Evolutionary conservation across 2,329 filamentous ascomycete species (phyloP).

Genomic region (Talaromyces piceae): DNA sequence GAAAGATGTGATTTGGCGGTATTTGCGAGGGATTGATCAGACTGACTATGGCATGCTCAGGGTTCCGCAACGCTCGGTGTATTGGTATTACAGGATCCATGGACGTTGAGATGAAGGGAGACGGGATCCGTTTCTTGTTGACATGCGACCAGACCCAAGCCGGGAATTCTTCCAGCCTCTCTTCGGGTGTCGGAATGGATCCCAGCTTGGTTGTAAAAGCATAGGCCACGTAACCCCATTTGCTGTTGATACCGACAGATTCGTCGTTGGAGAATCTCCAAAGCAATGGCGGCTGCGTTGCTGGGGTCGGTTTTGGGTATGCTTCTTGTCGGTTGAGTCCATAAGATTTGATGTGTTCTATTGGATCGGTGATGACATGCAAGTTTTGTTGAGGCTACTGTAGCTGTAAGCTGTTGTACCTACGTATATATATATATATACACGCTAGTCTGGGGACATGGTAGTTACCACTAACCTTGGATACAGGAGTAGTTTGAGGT

Average conservation of each 20-base stretch:
- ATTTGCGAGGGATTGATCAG: slow-evolving; percentile 26
- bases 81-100: slow-evolving; percentile 21
- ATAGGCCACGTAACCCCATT: slow-evolving; percentile 18
- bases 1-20: slow-evolving; percentile 16
- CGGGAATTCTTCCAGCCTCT: slow-evolving; percentile 16
- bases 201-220: slow-evolving; percentile 15
- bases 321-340: neutral
- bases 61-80: slow-evolving; percentile 22
- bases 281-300: slow-evolving; percentile 19
- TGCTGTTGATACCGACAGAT: slow-evolving; percentile 25
- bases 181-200: slow-evolving; percentile 10
- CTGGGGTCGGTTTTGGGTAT: neutral
- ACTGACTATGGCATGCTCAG: slow-evolving; percentile 19
- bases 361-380: neutral
- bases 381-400: neutral
- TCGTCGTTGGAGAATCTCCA: slow-evolving; percentile 28
- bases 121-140: slow-evolving; percentile 12
- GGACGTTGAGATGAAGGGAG: slow-evolving; percentile 30
- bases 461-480: neutral
- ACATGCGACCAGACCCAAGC: slow-evolving; percentile 20
- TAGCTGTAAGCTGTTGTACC: neutral
- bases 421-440: too few species aligned
- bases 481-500: neutral
- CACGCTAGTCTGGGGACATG: neutral
- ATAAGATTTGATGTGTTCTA: slow-evolving; percentile 7